Evolutionary conservation across 2,329 filamentous ascomycete species (phyloP), one percentile per base, ranked within the genome.

Genomic region (Cyanodermella asteris): DNA sequence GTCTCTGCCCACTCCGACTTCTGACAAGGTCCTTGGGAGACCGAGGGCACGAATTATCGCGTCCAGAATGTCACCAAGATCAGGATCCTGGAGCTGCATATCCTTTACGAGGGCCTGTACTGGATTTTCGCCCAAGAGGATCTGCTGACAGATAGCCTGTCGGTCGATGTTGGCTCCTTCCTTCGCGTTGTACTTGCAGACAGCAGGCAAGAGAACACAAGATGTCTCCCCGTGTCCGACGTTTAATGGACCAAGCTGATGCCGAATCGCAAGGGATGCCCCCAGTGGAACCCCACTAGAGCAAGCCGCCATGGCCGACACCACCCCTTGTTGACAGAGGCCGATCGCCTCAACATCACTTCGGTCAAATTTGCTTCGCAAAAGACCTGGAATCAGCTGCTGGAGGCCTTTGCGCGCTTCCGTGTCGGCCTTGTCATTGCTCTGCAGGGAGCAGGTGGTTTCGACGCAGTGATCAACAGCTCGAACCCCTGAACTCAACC

Each of bases 151-250:
- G 3, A 41, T 41, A 7, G 39, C 35, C 38, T 63, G 60, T 11
- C 50, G 42, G 6, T 49, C 46, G 6, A 42, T 40, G 16, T 54
- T 55, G 3, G 48, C 47, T 5, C 51, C 50, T 24, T 50, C 40
- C 18, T 37, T 40, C 2, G 47, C 45, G 29, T 69, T 71, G 36
- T 51, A 69, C 36, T 57, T 60, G 37, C 59, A 59, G 5, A 70
- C 61, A 1, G 56, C 52, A 0, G 64, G 62, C 18, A 59, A 47
- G 28, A 64, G 46, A 22, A 60, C 55, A 37, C 56, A 70, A 34
- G 57, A 64, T 15, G 63, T 70, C 40, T 66, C 62, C 7, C 64
- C 64, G 36, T 71, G 64, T 0, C 59, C 56, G 3, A 69, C 63
- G 0, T 63, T 63, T 3, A 62, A 38, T 0, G 62, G 61, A 0